Percentiles rank a stretch among this genome's conserved stretches.
Conservation (phyloP, 78 protist genomes). For the Dictyostelium intermedium region DNA sequence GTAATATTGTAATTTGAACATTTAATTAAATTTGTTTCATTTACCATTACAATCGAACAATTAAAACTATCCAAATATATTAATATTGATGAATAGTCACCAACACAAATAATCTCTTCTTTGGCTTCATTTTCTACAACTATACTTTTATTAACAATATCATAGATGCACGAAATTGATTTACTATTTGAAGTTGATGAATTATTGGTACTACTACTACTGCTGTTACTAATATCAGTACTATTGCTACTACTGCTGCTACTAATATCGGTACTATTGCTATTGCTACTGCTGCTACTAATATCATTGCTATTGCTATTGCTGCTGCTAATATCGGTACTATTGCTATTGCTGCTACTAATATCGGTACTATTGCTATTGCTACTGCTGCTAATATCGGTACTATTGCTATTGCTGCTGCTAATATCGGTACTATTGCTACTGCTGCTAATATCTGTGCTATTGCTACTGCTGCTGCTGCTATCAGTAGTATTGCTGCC, state of each 20-base stretch:
- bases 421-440: neutral
- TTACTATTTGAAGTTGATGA: neutral
- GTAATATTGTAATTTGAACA: neutral
- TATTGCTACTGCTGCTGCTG: neutral
- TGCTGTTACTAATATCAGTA: too few species aligned
- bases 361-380: too few species aligned
- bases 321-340: too few species aligned
- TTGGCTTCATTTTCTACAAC: neutral
- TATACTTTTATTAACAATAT: neutral
- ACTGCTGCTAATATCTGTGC: neutral
- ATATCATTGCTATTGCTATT: too few species aligned
- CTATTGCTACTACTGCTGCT: too few species aligned
- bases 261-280: too few species aligned
- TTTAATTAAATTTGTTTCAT: neutral
- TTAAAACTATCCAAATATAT: neutral
- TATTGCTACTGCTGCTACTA: too few species aligned
- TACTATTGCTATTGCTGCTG: neutral
- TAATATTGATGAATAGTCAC: neutral
- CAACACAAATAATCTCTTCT: neutral
- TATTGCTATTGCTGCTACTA: too few species aligned
- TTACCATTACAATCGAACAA: neutral
- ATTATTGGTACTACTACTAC: neutral
- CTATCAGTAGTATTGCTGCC: neutral
- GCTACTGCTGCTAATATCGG: too few species aligned
- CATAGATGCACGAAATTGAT: neutral